Evolutionary conservation across 768 basidiomycete species (phyloP), one percentile per base, ranked within the genome.

Genomic region (Dentipellis fragilis): DNA sequence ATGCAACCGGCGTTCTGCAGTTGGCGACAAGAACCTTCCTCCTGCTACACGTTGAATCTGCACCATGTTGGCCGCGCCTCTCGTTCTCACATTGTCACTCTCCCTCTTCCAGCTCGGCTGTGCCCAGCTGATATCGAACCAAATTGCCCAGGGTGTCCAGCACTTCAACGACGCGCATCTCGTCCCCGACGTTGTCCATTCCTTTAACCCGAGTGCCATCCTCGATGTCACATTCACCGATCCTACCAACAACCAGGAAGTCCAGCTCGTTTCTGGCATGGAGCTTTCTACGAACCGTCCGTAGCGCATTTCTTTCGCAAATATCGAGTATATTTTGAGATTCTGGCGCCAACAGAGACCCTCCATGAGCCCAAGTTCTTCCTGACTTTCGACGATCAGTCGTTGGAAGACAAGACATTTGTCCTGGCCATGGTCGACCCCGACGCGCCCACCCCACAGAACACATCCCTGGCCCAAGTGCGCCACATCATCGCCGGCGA

Each of bases 391-490:
- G 19, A 53, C 16, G 22, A 29, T 6, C n/a, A 36, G n/a, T 7
- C 38, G 4, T 6, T 53, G 5, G 52, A 10, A 1, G 14, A 22
- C 7, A 39, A 38, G 52, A 19, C 52, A 14, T 53, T 53, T 37
- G 37, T 53, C 19, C 36, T 53, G 5, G 52, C 52, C 5, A 40
- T 53, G 17, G 38, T 53, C 39, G 52, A 53, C 38, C 52, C 52
- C 52, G 52, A 53, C 52, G 52, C 52, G 39, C 52, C 52, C 19
- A 53, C 52, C 6, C 52, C 52, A 8, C 38, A 53, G 39, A 53
- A 53, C 38, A 6, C 16, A 37, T 40, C 52, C 6, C 37, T 53
- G n/a, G 36, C 52, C 8, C 11, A 53, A 11, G 16, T 42, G 37
- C 38, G 37, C 17, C 52, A 53, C 39, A 16, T 53, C 38, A 16